Conservation (phyloP, 345 rosid species). For the Trapa bicornis region DNA sequence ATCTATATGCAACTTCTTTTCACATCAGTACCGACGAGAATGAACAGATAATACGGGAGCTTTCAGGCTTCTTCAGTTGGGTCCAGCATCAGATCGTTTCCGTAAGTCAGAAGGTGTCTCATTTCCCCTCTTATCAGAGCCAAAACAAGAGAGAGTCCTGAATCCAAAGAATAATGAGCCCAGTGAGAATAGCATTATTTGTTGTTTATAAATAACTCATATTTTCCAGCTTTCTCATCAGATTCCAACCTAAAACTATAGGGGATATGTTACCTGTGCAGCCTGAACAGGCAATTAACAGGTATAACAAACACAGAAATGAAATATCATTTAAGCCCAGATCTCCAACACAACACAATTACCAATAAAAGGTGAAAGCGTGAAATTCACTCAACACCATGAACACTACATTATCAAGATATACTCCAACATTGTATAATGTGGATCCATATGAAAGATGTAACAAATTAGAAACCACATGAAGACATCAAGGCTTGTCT, state of each 20-base stretch:
- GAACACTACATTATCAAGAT: not conserved
- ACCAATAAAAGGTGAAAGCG: not conserved
- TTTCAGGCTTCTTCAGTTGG: slow-evolving; percentile 23
- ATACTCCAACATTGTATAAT: not conserved
- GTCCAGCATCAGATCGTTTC: slow-evolving; percentile 15
- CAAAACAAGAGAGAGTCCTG: slow-evolving; percentile 52
- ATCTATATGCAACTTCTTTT: not conserved
- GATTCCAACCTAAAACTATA: not conserved
- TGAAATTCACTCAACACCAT: not conserved
- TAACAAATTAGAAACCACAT: not conserved
- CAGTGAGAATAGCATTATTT: not conserved
- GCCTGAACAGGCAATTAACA: not conserved
- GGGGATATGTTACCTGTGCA: not conserved
- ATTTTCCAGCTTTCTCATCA: not conserved
- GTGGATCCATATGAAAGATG: not conserved
- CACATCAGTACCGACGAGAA: not conserved
- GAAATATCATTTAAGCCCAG: not conserved
- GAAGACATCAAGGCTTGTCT: not conserved
- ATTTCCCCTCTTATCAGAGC: slow-evolving; percentile 61
- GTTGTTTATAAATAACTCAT: too few relatives aligned
- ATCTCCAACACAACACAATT: not conserved
- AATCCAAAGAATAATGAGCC: not conserved
- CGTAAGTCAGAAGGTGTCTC: slow-evolving; percentile 46
- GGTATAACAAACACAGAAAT: not conserved
- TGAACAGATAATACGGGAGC: not conserved